Conservation (phyloP, 2,329 filamentous ascomycete genomes). For the Diaporthe sp. region DNA sequence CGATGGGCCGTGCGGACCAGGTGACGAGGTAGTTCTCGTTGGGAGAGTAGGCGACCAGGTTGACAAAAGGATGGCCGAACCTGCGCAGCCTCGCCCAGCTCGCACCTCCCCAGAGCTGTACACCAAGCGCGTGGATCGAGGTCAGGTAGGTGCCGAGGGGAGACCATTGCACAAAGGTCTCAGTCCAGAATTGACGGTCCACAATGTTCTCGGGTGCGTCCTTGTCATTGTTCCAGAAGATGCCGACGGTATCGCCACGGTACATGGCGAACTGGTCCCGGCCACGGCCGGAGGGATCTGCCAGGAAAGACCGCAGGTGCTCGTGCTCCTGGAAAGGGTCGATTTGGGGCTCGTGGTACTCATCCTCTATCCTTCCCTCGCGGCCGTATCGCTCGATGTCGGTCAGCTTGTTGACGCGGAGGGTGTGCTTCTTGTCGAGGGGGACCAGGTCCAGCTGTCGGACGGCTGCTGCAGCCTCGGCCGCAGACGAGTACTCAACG, state of each 20-base stretch:
- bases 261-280: conserved; percentile 97
- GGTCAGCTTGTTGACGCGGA: conserved; percentile 97
- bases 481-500: conserved; percentile 92
- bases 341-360: conserved; percentile 85
- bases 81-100: conserved; percentile 92
- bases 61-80: conserved; percentile 95
- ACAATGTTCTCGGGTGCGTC: conserved; percentile 89
- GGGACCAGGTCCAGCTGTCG: conserved; percentile 88
- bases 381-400: conserved; percentile 97
- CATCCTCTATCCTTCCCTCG: conserved; percentile 92
- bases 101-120: conserved; percentile 94
- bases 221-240: conserved; percentile 99
- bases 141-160: conserved; percentile 94
- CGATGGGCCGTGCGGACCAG: conserved; percentile 95
- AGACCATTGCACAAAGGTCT: conserved; percentile 98
- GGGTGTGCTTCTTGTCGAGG: conserved; percentile 96
- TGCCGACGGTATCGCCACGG: conserved; percentile 89
- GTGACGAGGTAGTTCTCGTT: conserved; percentile 93
- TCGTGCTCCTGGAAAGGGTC: conserved; percentile 92
- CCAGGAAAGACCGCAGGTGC: conserved; percentile 93
- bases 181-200: conserved; percentile 96
- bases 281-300: conserved; percentile 81
- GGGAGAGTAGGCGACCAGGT: conserved; percentile 96
- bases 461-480: conserved; percentile 89
- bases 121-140: conserved; percentile 94